Percentiles rank a stretch among this genome's conserved stretches.
These are phyloP conservation scores for Yamadazyma atmosphaerica DNA, from an alignment of 1,139 yeast species.

Conservation along the genomic window DNA sequence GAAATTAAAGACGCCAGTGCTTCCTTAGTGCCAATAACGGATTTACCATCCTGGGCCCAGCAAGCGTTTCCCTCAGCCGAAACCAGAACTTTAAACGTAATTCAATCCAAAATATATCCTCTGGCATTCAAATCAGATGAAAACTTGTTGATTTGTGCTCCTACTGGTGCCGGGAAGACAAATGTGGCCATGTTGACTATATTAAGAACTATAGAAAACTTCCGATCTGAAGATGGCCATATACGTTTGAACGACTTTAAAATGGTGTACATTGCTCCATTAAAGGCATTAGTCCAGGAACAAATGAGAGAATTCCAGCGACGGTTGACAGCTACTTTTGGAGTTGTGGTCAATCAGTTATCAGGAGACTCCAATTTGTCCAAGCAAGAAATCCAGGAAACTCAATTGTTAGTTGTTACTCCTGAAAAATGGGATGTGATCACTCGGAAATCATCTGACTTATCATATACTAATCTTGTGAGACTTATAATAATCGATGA, in stretches of 20 bases:
- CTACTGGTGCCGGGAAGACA: conserved; percentile 99
- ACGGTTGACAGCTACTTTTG: conserved; percentile 60
- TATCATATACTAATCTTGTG: conserved; percentile 62
- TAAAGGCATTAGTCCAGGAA: conserved; percentile 93
- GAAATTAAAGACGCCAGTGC: conserved; percentile 37
- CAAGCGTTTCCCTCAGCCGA: conserved; percentile 71
- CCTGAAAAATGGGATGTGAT: conserved; percentile 99
- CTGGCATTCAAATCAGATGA: conserved; percentile 69
- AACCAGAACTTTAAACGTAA: conserved; percentile 67
- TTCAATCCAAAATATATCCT: conserved; percentile 84
- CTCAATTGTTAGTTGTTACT: conserved; percentile 93
- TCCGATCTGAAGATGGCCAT: conserved; percentile 48
- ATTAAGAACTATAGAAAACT: conserved; percentile 70
- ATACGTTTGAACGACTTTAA: conserved; percentile 59
- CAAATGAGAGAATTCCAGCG: conserved; percentile 86
- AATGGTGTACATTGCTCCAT: conserved; percentile 91
- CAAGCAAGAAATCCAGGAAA: conserved; percentile 73
- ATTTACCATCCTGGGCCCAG: conserved; percentile 81
- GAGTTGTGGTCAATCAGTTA: conserved; percentile 77
- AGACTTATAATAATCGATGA: conserved; percentile 86
- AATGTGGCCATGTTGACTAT: conserved; percentile 91
- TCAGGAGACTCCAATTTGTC: conserved; percentile 98
- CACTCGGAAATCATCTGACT: conserved; percentile 71
- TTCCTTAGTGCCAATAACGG: conserved; percentile 55
- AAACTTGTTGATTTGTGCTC: conserved; percentile 88